phyloP scores from a whole-genome alignment of 768 basidiomycete genomes.

The Collybia mongolica region DNA sequence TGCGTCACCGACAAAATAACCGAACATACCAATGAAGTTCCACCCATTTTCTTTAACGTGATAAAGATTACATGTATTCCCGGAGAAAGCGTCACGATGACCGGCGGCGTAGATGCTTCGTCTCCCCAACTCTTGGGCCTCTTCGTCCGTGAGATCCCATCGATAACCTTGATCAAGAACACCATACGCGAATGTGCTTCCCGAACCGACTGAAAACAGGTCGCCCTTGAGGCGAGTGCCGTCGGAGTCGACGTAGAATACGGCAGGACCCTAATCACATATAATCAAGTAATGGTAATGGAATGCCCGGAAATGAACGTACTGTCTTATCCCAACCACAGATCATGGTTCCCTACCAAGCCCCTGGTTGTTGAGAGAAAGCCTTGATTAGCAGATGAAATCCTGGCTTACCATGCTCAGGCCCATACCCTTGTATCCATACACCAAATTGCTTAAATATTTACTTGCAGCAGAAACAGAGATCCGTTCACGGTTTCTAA shows the following conservation, averaged over 20 bases:
- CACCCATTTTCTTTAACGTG: slow-evolving; percentile 95
- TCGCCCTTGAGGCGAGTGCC: slow-evolving; percentile 95
- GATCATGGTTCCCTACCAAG: slow-evolving; percentile 91
- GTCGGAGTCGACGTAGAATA: slow-evolving; percentile 98
- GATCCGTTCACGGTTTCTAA: slow-evolving; percentile 94
- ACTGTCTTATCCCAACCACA: slow-evolving; percentile 99
- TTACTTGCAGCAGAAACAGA: slow-evolving; percentile 99
- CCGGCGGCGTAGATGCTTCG: slow-evolving; percentile 96
- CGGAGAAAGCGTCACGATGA: slow-evolving; percentile 95
- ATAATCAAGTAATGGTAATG: neutral
- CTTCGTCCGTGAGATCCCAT: slow-evolving; percentile 91
- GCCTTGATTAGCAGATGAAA: neutral
- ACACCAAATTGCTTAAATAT: slow-evolving; percentile 95
- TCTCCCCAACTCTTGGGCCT: slow-evolving; percentile 92
- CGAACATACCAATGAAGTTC: slow-evolving; percentile 84
- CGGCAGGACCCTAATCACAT: slow-evolving; percentile 69
- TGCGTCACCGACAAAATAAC: neutral
- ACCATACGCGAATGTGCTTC: slow-evolving; percentile 98
- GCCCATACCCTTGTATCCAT: slow-evolving; percentile 99
- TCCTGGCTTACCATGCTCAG: slow-evolving; percentile 83
- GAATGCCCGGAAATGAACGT: slow-evolving; percentile 21
- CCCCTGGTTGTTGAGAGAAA: neutral
- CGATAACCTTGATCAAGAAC: slow-evolving; percentile 93
- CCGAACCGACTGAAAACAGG: slow-evolving; percentile 98
- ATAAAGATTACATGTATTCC: slow-evolving; percentile 94